A percentile compares a stretch with the other conserved stretches of the same genome.
Evolutionary conservation across 75 land plant genomes (phyloP).

Genomic region (Cunninghamia lanceolata): DNA sequence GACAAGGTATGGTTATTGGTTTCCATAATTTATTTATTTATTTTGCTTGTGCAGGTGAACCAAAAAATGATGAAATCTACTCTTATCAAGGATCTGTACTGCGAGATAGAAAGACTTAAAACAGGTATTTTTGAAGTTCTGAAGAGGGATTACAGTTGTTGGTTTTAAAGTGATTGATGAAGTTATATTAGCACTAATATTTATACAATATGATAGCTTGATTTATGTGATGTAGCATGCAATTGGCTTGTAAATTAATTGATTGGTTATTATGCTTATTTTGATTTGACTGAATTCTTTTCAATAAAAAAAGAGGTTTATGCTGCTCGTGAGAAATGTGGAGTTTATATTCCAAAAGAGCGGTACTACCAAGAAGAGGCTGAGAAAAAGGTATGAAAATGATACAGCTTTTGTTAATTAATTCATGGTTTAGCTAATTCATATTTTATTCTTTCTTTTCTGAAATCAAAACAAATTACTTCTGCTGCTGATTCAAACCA

Average conservation of each 20-base stretch:
- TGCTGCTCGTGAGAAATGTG: constrained; percentile 94
- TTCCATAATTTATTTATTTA: background rate
- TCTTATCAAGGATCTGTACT: constrained; percentile 91
- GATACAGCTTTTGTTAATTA: background rate
- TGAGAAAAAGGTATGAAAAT: constrained; percentile 76
- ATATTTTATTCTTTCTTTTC: background rate
- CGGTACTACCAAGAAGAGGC: constrained; percentile 92
- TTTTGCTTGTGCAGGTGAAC: constrained; percentile 57
- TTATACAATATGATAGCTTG: background rate
- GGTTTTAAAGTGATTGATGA: background rate
- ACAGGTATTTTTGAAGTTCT: constrained; percentile 45
- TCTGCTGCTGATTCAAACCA: background rate
- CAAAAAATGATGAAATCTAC: constrained; percentile 99
- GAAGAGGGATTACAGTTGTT: background rate
- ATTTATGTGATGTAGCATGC: background rate
- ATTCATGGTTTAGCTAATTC: background rate
- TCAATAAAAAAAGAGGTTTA: constrained; percentile 60
- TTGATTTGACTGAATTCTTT: background rate
- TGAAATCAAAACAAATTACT: background rate
- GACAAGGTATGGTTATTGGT: background rate
- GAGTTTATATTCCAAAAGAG: constrained; percentile 95
- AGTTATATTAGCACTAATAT: background rate
- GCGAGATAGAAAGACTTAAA: constrained; percentile 90
- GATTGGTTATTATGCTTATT: background rate
- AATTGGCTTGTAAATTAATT: background rate